Base-by-base conservation (phyloP, 805 yeast genomes). In the Lipomyces japonicus region DNA sequence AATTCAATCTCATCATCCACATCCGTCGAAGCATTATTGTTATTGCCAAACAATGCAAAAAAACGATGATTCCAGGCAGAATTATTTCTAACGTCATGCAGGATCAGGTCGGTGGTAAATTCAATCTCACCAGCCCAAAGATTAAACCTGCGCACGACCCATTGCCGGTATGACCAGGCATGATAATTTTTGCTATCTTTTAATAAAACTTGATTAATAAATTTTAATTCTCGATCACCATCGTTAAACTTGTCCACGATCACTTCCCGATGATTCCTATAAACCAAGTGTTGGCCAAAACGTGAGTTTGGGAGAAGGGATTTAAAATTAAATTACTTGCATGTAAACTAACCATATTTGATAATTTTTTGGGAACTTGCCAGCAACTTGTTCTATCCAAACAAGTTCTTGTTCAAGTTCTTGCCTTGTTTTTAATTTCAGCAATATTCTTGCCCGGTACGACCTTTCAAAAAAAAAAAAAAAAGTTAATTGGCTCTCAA, bases 1-100 rank as follows among this genome's bases (percentile, higher is more conserved):
- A 36, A 51, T 52, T 44, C 49, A 32, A 83, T 61, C 61, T 90
- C 97, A 2, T 61, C 60, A 31, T 18, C 59, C 39, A 32, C 56
- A 14, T 19, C 30, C 42, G 9, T 42, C 7, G 39, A 52, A 18
- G 51, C 48, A 39, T 63, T 53, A 30, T 48, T 48, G 16, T 38
- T 25, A 22, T 16, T 21, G 19, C 66, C 65, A 48, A 67, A 67
- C 39, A 74, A 59, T 9, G 84, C 67, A 58, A 82, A 86, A 69
- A 73, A 85, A 46, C 97, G 75, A 67, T 86, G 95, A 51, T 81
- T 78, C 98, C 98, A 93, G 0, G 95, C 96, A 44, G 95, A 84
- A 66, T 93, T 93, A 69, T 93, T 93, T 60, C 88, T 73, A 6
- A 86, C 78, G 66, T 93, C 98, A 6, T 69, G 62, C 2, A 66